Evolutionary conservation across 1,284 basidiomycete species (phyloP).

Genomic region (Acaromyces ingoldii): DNA sequence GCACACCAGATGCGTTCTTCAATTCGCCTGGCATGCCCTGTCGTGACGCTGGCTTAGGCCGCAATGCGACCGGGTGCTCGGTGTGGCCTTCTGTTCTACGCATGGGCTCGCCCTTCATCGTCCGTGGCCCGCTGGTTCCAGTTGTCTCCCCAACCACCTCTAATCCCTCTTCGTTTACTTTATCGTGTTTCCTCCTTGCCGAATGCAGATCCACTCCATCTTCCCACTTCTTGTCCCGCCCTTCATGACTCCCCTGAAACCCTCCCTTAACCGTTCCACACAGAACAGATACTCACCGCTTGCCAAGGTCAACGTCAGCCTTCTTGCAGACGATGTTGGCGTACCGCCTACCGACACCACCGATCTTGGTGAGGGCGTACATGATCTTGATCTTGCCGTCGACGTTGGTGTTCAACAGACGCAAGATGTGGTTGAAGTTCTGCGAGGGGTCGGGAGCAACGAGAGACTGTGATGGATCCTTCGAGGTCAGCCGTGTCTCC

Average conservation of each 20-base stretch:
- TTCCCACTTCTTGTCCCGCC: not conserved
- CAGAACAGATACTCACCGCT: constrained; percentile 68
- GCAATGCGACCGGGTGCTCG: too few species aligned
- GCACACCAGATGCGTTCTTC: too few species aligned
- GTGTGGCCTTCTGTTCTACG: too few species aligned
- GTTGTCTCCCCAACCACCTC: not conserved
- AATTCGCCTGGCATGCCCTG: too few species aligned
- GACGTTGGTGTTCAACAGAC: constrained; percentile 99
- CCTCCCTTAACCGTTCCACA: not conserved
- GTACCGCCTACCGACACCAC: constrained; percentile 98
- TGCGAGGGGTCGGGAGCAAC: constrained; percentile 47
- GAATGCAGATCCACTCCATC: not conserved
- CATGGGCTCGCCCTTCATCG: too few species aligned
- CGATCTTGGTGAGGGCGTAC: constrained; percentile 67
- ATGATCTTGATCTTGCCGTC: constrained; percentile 93
- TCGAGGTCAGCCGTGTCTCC: too few species aligned
- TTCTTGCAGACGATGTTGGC: constrained; percentile 99
- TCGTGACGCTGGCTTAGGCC: too few species aligned
- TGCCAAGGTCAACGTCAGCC: constrained; percentile 97
- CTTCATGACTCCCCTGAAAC: not conserved
- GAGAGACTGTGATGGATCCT: too few species aligned
- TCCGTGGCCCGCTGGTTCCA: too few species aligned
- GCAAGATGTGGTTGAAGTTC: constrained; percentile 52
- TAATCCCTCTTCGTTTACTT: not conserved
- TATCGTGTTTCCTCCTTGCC: not conserved